Base-by-base conservation (phyloP, 1,284 basidiomycete species). In the Puccinia coronata region DNA sequence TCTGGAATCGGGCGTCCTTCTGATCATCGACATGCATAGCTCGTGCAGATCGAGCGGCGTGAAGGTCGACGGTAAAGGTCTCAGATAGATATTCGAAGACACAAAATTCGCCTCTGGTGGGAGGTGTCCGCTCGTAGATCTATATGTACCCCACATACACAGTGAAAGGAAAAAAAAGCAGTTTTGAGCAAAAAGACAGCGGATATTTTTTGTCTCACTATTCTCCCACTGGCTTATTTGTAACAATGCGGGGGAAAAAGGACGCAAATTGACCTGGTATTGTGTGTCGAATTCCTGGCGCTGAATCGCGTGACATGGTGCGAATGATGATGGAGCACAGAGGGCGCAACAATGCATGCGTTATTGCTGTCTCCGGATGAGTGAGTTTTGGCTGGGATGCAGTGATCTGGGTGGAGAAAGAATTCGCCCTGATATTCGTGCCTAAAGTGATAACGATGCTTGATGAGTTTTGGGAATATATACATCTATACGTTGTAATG, bases 21-120 rank as follows among this genome's bases (percentile, higher is more conserved):
- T 20, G 63, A 53, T 25, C 36, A 69, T 63, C 16, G 63, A 67
- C 55, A 53, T 78, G 53, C 75, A 78, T 20, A 78, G 23, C 69
- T 55, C 39, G 18, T 69, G 61, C 14, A 78, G 23, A 23, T 57
- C 63, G n/a, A 53, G 28, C 49, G 61, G 43, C 3, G 61, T 78
- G 49, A 78, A 78, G 11, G 2, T 63, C 36, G 75, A 49, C 1
- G 75, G 75, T 28, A 78, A 41, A n/a, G 75, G 75, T 69, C 75
- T 59, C 1, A 78, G 31, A 53, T 78, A 78, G 31, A 78, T 65
- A 69, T 78, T 78, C 18, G 75, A 69, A 36, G 75, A 67, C 28
- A 53, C 39, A 41, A 69, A 51, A 78, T 59, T 78, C 41, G 25
- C 18, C n/a, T 67, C 39, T 14, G n/a, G n/a, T n/a, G n/a, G 6